These are phyloP conservation scores for Tulasnella calospora DNA, from an alignment of 768 basidiomycete species.

Conservation along the genomic window DNA sequence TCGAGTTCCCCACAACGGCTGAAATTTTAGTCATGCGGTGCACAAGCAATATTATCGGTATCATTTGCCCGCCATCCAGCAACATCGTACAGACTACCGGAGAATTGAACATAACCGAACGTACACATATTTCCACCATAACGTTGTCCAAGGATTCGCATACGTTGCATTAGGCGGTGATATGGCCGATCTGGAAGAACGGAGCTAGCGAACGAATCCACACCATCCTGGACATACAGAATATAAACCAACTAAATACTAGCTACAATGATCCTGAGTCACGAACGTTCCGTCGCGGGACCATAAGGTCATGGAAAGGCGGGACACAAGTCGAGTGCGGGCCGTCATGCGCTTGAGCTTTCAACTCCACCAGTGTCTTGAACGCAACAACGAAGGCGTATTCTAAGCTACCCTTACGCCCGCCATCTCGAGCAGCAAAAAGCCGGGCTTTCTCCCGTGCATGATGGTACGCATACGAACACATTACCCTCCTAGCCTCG, in stretches of 20 bases:
- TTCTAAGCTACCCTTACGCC: not conserved
- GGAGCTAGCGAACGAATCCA: not conserved
- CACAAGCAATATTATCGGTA: no score
- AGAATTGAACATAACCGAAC: no score
- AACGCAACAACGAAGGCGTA: slow-evolving; percentile 3
- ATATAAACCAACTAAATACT: no score
- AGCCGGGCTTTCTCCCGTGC: slow-evolving; percentile 33
- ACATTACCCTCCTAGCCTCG: slow-evolving; percentile 42
- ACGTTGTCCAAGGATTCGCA: no score
- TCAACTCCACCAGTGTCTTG: not conserved
- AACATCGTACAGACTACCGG: no score
- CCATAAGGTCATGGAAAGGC: not conserved
- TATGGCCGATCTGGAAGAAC: no score
- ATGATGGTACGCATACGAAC: slow-evolving; percentile 50
- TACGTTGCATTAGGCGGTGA: no score
- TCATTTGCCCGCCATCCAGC: no score
- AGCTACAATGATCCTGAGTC: not conserved
- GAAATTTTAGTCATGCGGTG: no score
- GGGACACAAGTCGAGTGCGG: not conserved
- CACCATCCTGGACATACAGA: slow-evolving; percentile 37
- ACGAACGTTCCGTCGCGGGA: not conserved
- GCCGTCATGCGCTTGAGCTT: not conserved
- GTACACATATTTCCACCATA: no score
- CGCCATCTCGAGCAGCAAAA: not conserved
- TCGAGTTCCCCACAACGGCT: no score